Conservation (phyloP, 441 rosid species). For the Eruca vesicaria region DNA sequence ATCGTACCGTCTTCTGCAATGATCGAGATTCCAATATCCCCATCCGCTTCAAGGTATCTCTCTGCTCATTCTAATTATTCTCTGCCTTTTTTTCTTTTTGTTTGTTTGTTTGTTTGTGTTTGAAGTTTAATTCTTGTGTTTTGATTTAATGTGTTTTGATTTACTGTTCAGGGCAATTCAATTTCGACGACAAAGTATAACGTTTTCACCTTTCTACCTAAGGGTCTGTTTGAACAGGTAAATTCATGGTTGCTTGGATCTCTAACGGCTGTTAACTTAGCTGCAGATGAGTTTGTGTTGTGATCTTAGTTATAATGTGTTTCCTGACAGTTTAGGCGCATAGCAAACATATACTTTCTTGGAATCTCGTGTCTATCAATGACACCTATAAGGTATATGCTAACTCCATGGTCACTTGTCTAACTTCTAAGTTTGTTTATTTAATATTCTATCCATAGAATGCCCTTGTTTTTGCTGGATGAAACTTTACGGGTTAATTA, state of each 20-base stretch:
- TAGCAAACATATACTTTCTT: constrained; percentile 93
- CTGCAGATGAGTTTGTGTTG: not conserved
- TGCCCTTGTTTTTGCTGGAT: too few relatives aligned
- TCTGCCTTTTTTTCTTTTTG: not conserved
- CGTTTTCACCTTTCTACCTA: constrained; percentile 89
- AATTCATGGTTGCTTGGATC: constrained; percentile 4
- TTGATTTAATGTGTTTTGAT: constrained; percentile 26
- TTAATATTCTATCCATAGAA: too few relatives aligned
- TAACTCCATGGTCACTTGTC: not conserved
- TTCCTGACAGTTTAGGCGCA: constrained; percentile 96
- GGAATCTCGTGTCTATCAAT: constrained; percentile 89
- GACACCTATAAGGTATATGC: constrained; percentile 87
- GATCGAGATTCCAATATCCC: constrained; percentile 83
- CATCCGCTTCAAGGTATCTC: constrained; percentile 66
- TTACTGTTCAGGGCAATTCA: constrained; percentile 87
- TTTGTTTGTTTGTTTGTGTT: too few relatives aligned
- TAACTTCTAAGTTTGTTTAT: not conserved
- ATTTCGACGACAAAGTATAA: constrained; percentile 97
- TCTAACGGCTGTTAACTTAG: not conserved
- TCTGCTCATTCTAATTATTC: too few relatives aligned
- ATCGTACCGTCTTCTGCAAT: constrained; percentile 83
- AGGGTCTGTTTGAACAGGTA: constrained; percentile 99
- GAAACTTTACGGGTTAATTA: too few relatives aligned
- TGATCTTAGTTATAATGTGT: constrained; percentile 20
- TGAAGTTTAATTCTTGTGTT: too few relatives aligned